phyloP scores from a whole-genome alignment of 306 rosid genomes.

The Glycyrrhiza uralensis region DNA sequence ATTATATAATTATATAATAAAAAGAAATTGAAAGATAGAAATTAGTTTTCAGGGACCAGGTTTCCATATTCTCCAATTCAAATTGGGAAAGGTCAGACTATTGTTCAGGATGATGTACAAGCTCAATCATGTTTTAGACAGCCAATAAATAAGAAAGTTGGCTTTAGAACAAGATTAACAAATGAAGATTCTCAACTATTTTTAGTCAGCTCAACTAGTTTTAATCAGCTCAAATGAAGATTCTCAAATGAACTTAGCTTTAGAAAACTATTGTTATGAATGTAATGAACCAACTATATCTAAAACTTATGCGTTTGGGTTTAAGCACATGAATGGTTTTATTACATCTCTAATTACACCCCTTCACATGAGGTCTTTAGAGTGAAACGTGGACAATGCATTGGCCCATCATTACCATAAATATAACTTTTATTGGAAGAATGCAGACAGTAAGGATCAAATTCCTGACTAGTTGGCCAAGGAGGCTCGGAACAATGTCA shows the following conservation, averaged over 20 bases:
- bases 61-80: slow-evolving; percentile 1
- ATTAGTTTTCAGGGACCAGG: background rate
- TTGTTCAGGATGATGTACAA: background rate
- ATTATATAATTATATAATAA: background rate
- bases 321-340: background rate
- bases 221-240: background rate
- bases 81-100: background rate
- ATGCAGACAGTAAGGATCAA: background rate
- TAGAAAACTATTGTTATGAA: background rate
- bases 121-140: background rate
- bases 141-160: background rate
- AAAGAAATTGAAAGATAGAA: background rate
- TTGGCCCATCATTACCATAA: no score
- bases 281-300: background rate
- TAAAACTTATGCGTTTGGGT: background rate
- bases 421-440: background rate
- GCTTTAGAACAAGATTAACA: background rate
- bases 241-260: background rate
- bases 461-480: background rate
- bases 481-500: background rate
- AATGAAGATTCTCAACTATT: background rate
- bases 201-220: slow-evolving; percentile 1
- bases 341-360: background rate
- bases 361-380: background rate
- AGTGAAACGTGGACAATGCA: background rate